Conservation (phyloP, 805 yeast species). For the Saccharomycopsis fermentans region DNA sequence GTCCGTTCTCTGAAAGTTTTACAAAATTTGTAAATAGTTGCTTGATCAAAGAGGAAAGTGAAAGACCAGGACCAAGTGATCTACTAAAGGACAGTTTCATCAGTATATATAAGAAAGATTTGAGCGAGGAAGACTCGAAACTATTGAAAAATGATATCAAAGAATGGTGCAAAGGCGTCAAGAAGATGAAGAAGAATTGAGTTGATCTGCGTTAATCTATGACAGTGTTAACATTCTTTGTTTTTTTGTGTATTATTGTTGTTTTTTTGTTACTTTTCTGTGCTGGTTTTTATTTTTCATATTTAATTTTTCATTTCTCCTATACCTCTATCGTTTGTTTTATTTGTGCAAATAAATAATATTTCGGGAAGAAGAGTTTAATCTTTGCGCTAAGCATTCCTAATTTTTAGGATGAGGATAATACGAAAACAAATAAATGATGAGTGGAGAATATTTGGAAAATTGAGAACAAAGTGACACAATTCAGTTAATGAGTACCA, state of each 20-base stretch:
- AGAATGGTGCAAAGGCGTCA: slow-evolving; percentile 33
- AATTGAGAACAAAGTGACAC: no score
- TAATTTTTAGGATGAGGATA: no score
- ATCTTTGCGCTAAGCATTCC: background rate
- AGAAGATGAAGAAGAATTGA: slow-evolving; percentile 17
- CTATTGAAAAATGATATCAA: slow-evolving; percentile 25
- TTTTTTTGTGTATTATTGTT: background rate
- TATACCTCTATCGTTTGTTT: background rate
- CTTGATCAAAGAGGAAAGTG: slow-evolving; percentile 55
- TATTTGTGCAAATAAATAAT: background rate
- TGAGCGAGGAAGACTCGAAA: slow-evolving; percentile 24
- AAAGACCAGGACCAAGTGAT: slow-evolving; percentile 66
- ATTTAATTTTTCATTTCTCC: background rate
- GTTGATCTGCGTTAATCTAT: background rate
- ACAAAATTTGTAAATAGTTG: slow-evolving; percentile 67
- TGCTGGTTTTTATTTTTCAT: background rate
- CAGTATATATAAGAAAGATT: slow-evolving; percentile 24
- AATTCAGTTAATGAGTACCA: no score
- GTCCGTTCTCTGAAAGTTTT: slow-evolving; percentile 36
- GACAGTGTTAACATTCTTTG: background rate
- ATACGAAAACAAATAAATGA: no score
- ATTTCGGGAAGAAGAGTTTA: background rate
- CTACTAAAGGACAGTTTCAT: slow-evolving; percentile 35
- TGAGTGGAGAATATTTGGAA: no score
- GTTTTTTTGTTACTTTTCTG: background rate